Evolutionary conservation across 108 stramenopile species (phyloP).

Genomic region (Fistulifera solaris): DNA sequence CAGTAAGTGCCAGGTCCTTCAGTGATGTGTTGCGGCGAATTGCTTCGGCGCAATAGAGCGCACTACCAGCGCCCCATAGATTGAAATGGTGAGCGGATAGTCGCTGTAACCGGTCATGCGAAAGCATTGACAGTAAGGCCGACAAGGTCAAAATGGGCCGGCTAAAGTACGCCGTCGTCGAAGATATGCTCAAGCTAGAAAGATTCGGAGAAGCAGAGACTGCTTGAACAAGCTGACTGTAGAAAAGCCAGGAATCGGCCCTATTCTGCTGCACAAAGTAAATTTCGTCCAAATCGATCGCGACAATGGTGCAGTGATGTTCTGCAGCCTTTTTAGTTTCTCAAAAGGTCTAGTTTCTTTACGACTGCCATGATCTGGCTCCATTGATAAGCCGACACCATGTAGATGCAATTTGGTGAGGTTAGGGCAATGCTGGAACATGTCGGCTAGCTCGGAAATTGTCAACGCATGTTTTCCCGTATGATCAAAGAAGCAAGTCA

Average conservation of each 20-base stretch:
- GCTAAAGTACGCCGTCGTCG: neutral
- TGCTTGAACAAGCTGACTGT: neutral
- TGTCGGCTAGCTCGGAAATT: too few relatives aligned
- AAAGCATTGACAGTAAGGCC: neutral
- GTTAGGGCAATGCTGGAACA: too few relatives aligned
- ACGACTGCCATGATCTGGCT: too few relatives aligned
- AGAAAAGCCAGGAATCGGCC: neutral
- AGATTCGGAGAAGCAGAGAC: neutral
- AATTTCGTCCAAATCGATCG: neutral
- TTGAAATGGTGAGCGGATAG: neutral
- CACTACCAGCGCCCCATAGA: neutral
- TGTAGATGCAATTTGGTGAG: too few relatives aligned
- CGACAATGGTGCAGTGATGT: neutral
- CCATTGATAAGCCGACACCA: too few relatives aligned
- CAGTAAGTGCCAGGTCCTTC: neutral
- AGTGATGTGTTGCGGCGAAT: neutral
- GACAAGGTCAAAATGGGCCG: slow-evolving; percentile 1
- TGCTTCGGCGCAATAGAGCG: neutral
- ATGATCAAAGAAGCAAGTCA: too few relatives aligned
- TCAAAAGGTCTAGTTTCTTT: too few relatives aligned
- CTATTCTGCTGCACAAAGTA: neutral
- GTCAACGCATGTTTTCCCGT: too few relatives aligned
- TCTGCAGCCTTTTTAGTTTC: neutral
- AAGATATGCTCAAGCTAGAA: neutral
- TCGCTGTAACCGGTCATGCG: neutral